These are phyloP conservation scores for Amphichorda felina DNA, from an alignment of 2,329 filamentous ascomycete genomes.

Conservation along the genomic window DNA sequence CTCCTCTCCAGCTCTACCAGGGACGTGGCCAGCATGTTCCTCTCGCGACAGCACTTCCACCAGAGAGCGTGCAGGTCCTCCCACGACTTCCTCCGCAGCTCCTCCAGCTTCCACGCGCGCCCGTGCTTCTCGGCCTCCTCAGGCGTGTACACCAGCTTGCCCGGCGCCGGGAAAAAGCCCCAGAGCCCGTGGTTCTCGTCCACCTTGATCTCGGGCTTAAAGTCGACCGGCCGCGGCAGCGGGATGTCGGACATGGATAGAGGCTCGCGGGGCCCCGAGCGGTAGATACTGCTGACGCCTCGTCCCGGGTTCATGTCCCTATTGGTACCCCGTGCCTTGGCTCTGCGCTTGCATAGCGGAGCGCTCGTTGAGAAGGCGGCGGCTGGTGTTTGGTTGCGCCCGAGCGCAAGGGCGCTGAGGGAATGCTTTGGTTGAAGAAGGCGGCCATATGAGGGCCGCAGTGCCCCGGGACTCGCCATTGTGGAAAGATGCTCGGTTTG, in stretches of 20 bases:
- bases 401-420: background rate
- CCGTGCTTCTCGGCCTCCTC: constrained; percentile 62
- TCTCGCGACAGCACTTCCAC: constrained; percentile 89
- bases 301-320: constrained; percentile 71
- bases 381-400: constrained; percentile 5
- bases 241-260: constrained; percentile 61
- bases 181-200: constrained; percentile 79
- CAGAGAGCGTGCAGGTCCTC: constrained; percentile 85
- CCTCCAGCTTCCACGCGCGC: constrained; percentile 71
- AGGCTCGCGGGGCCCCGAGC: constrained; percentile 63
- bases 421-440: constrained; percentile 2
- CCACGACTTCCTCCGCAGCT: constrained; percentile 83
- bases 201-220: constrained; percentile 43
- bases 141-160: constrained; percentile 58
- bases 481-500: constrained; percentile 2
- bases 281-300: constrained; percentile 70
- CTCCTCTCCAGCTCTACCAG: constrained; percentile 54
- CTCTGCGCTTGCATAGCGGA: constrained; percentile 29
- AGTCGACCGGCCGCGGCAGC: constrained; percentile 61
- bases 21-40: constrained; percentile 79
- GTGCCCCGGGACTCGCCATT: constrained; percentile 16
- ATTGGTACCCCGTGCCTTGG: constrained; percentile 15
- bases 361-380: constrained; percentile 42
- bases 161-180: constrained; percentile 73
- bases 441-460: constrained; percentile 15